phyloP scores from a whole-genome alignment of 768 basidiomycete genomes.

The Floccularia luteovirens region DNA sequence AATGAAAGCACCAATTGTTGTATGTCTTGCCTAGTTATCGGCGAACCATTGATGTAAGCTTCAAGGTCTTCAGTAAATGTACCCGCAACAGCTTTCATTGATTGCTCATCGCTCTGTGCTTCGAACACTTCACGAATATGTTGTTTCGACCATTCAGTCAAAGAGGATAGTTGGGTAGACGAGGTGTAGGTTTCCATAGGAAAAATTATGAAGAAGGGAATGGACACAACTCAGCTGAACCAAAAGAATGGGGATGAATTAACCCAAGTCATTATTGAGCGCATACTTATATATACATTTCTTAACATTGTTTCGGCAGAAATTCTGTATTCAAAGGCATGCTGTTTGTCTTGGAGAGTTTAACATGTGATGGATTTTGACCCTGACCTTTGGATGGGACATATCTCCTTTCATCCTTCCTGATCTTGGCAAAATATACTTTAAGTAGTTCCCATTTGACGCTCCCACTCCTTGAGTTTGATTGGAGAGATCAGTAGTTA shows the following conservation, averaged over 20 bases:
- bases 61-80: conserved; percentile 36
- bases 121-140: conserved; percentile 47
- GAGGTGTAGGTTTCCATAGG: not conserved
- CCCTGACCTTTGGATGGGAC: too few species aligned
- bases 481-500: too few species aligned
- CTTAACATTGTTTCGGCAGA: too few species aligned
- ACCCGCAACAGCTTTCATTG: conserved; percentile 30
- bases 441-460: too few species aligned
- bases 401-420: too few species aligned
- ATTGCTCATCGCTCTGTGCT: conserved; percentile 33
- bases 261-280: too few species aligned
- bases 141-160: conserved; percentile 41
- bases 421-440: too few species aligned
- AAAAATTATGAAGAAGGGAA: not conserved
- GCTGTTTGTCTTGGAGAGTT: too few species aligned
- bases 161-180: conserved; percentile 22
- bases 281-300: too few species aligned
- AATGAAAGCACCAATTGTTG: conserved; percentile 32
- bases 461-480: too few species aligned
- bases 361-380: too few species aligned
- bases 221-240: not conserved
- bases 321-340: too few species aligned
- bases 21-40: conserved; percentile 30
- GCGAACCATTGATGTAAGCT: conserved; percentile 35
- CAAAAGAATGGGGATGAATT: not conserved